These are phyloP conservation scores for Penicillium nucicola DNA, from an alignment of 495 filamentous ascomycete species.

Conservation along the genomic window DNA sequence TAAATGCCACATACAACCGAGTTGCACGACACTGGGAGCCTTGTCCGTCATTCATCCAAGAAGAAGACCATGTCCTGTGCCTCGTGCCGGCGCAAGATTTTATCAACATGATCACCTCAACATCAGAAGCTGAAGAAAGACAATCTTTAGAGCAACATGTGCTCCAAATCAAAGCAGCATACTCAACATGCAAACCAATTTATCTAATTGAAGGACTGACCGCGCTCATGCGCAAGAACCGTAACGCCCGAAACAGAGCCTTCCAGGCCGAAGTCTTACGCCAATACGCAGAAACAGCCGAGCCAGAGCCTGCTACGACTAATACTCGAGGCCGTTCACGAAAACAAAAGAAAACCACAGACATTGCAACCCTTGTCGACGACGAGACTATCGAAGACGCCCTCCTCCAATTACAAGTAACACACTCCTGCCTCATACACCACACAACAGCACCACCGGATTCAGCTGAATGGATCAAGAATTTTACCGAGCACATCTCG, in stretches of 20 bases:
- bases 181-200: conserved; percentile 54
- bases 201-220: conserved; percentile 76
- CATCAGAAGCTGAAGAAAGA: conserved; percentile 21
- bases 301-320: conserved; percentile 13
- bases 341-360: conserved; percentile 43
- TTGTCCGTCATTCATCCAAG: conserved; percentile 48
- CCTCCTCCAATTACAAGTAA: conserved; percentile 67
- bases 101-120: conserved; percentile 55
- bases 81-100: conserved; percentile 67
- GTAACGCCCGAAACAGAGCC: conserved; percentile 61
- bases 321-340: conserved; percentile 20
- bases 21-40: conserved; percentile 65
- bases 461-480: conserved; percentile 73
- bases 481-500: conserved; percentile 79
- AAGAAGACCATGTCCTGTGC: conserved; percentile 67
- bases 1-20: conserved; percentile 59
- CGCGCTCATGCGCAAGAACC: conserved; percentile 67
- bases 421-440: conserved; percentile 66
- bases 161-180: conserved; percentile 49
- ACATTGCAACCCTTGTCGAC: conserved; percentile 51
- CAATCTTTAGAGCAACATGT: conserved; percentile 61
- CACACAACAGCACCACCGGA: conserved; percentile 61
- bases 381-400: conserved; percentile 74
- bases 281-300: conserved; percentile 39
- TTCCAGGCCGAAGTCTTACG: conserved; percentile 64